Percentiles rank a stretch among this genome's conserved stretches.
phyloP scores from a whole-genome alignment of 192 early-diverging fungal genomes.

The Thamnidium elegans region DNA sequence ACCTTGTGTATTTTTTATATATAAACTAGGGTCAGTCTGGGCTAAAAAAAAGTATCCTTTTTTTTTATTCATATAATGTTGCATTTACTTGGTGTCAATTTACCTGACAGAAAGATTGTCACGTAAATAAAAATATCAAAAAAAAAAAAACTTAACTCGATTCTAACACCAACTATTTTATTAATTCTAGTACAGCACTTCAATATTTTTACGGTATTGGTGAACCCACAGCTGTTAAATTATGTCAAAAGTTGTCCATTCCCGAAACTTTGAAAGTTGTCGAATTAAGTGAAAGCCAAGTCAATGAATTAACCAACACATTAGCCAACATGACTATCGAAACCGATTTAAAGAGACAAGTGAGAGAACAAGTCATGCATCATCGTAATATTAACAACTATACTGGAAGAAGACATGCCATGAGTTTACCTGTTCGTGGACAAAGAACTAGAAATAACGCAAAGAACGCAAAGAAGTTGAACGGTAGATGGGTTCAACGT shows the following conservation, averaged over 20 bases:
- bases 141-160: conserved; percentile 21
- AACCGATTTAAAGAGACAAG: conserved; percentile 69
- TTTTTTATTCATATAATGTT: conserved; percentile 55
- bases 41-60: not conserved
- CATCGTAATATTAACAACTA: conserved; percentile 72
- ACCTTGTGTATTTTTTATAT: not conserved
- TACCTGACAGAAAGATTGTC: conserved; percentile 87
- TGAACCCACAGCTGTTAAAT: conserved; percentile 59
- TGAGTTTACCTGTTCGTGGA: conserved; percentile 86
- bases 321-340: conserved; percentile 89
- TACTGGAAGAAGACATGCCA: conserved; percentile 79
- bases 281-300: conserved; percentile 84
- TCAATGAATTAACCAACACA: conserved; percentile 81
- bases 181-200: conserved; percentile 58
- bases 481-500: conserved; percentile 57
- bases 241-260: conserved; percentile 82
- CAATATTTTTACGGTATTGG: conserved; percentile 93
- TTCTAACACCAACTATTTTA: conserved; percentile 13
- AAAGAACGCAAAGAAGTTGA: conserved; percentile 83
- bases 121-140: conserved; percentile 19
- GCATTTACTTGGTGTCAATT: conserved; percentile 91
- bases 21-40: conserved; percentile 8
- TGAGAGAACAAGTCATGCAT: conserved; percentile 69
- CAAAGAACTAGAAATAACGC: conserved; percentile 86
- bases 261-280: conserved; percentile 82